phyloP scores from a whole-genome alignment of 192 early-diverging fungal genomes.

The Radiomyces spectabilis region DNA sequence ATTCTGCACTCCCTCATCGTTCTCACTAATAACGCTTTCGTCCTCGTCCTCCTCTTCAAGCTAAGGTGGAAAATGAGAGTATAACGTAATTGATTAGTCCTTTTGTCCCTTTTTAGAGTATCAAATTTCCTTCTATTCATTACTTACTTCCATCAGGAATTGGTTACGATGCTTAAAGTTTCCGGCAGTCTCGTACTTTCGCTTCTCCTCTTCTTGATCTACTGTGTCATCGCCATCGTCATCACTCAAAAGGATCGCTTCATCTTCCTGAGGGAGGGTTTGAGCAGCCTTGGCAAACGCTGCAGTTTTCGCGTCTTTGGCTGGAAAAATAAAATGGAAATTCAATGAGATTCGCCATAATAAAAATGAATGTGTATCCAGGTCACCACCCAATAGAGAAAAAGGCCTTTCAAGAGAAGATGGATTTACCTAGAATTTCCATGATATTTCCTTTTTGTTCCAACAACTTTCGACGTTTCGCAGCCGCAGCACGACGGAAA shows the following conservation, averaged over 20 bases:
- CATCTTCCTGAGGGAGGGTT: slow-evolving; percentile 11
- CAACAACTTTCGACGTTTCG: slow-evolving; percentile 14
- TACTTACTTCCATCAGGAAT: no score
- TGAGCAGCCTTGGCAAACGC: slow-evolving; percentile 34
- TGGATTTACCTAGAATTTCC: slow-evolving; percentile 16
- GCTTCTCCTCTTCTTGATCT: no score
- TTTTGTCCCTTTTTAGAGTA: no score
- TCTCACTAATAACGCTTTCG: not conserved
- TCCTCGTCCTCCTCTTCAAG: not conserved
- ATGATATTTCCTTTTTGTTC: slow-evolving; percentile 12
- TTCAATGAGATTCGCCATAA: not conserved
- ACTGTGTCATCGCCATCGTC: no score
- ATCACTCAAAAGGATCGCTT: slow-evolving; percentile 13
- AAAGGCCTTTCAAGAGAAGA: no score
- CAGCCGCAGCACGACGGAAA: slow-evolving; percentile 14
- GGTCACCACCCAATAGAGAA: not conserved
- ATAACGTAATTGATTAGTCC: no score
- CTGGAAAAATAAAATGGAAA: not conserved
- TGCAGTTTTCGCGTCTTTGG: slow-evolving; percentile 21
- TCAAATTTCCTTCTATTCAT: no score
- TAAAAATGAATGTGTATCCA: not conserved
- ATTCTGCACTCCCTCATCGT: no score
- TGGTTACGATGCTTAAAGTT: no score
- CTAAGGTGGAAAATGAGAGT: no score
- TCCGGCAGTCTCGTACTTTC: no score